Percentiles rank a stretch among this genome's conserved stretches.
These are phyloP conservation scores for Phellopilus nigrolimitatus DNA, from an alignment of 1,284 basidiomycete genomes.

Conservation along the genomic window DNA sequence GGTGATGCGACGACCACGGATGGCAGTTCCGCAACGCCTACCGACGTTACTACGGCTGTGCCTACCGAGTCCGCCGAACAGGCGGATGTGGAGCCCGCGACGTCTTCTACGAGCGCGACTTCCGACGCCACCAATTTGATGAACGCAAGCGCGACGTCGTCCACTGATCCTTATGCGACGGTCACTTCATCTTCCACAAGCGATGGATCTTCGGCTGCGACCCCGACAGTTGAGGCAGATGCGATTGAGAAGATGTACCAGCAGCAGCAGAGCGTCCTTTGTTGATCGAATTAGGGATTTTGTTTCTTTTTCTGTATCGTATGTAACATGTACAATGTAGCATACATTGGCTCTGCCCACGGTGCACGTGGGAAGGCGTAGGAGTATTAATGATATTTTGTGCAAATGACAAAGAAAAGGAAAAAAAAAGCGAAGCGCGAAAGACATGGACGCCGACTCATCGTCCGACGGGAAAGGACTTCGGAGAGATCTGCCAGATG, in stretches of 20 bases:
- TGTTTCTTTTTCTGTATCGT: neutral
- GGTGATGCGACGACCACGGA: constrained; percentile 23
- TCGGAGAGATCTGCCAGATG: neutral
- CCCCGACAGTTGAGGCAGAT: constrained; percentile 9
- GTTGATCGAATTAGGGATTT: neutral
- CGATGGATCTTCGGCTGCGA: neutral
- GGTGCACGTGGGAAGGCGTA: neutral
- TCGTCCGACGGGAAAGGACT: constrained; percentile 18
- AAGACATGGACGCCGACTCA: constrained; percentile 11
- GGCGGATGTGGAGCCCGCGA: constrained; percentile 13
- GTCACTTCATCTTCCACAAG: constrained; percentile 5
- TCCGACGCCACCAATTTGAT: constrained; percentile 19
- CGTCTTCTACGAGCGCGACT: constrained; percentile 19
- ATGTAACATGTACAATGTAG: neutral
- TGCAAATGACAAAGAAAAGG: neutral
- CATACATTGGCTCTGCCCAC: neutral
- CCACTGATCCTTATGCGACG: constrained; percentile 15
- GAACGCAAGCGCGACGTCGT: constrained; percentile 22
- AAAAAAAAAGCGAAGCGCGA: neutral
- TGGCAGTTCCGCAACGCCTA: constrained; percentile 14
- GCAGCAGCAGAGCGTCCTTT: neutral
- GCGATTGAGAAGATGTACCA: constrained; percentile 20
- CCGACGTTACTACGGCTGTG: constrained; percentile 20
- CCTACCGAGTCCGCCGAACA: constrained; percentile 24
- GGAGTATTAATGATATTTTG: neutral